These are phyloP conservation scores for Phoenix roebelenii DNA, from an alignment of 176 grass and related monocot genomes.

Conservation along the genomic window DNA sequence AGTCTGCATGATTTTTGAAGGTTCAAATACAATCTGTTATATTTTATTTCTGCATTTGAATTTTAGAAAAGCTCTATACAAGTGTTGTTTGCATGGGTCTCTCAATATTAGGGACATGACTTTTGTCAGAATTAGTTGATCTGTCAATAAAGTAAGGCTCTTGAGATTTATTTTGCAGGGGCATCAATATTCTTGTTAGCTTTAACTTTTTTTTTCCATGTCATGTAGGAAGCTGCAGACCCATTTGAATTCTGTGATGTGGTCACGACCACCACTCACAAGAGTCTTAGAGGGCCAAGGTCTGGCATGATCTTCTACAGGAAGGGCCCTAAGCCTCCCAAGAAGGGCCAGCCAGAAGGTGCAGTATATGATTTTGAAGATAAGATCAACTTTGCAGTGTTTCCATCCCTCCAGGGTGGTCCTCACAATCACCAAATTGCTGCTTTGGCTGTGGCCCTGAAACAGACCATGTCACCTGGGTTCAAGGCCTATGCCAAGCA, in stretches of 20 bases:
- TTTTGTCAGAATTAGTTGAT: no score
- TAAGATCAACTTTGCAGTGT: conserved; percentile 87
- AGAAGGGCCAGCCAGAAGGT: conserved; percentile 92
- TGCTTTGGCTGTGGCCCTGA: conserved; percentile 83
- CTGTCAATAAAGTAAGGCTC: neutral
- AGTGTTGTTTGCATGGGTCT: no score
- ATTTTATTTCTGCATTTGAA: no score
- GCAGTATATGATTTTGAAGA: conserved; percentile 91
- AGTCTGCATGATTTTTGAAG: no score
- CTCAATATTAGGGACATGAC: no score
- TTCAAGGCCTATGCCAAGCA: conserved; percentile 96
- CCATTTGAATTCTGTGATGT: conserved; percentile 92
- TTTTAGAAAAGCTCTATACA: no score
- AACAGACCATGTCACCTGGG: conserved; percentile 64
- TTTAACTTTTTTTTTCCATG: neutral
- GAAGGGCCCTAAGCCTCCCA: conserved; percentile 92
- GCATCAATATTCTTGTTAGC: neutral
- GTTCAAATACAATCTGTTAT: no score
- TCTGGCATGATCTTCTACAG: conserved; percentile 99
- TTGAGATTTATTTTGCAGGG: neutral
- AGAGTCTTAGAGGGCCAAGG: conserved; percentile 82
- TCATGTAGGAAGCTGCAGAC: conserved; percentile 79
- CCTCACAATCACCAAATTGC: conserved; percentile 99
- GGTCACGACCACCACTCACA: conserved; percentile 95
- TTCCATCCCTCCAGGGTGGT: conserved; percentile 97